A percentile compares a stretch with the other conserved stretches of the same genome.
These are phyloP conservation scores for Trichoderma semiorbis DNA, from an alignment of 2,329 filamentous ascomycete species.

Conservation along the genomic window DNA sequence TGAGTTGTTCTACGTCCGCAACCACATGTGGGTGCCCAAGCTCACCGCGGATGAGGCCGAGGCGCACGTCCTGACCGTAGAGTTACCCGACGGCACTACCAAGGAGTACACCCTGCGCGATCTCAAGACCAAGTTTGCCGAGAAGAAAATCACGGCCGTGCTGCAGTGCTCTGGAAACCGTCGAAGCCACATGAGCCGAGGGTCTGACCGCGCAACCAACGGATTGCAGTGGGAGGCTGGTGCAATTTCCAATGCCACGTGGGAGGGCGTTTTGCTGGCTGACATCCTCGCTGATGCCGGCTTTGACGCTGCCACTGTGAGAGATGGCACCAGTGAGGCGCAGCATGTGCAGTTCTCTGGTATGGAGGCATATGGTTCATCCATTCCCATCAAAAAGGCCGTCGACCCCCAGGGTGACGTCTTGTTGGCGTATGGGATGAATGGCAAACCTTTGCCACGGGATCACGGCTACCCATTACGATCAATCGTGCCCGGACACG, in stretches of 20 bases:
- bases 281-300: conserved; percentile 57
- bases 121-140: conserved; percentile 49
- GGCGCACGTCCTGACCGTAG: conserved; percentile 48
- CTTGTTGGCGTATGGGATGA: conserved; percentile 65
- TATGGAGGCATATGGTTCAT: conserved; percentile 59
- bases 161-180: conserved; percentile 61
- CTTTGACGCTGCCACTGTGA: conserved; percentile 39
- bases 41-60: conserved; percentile 37
- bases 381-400: conserved; percentile 57
- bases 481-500: conserved; percentile 60
- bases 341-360: conserved; percentile 57
- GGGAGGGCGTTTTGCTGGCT: conserved; percentile 53
- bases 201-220: conserved; percentile 44
- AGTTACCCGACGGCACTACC: conserved; percentile 52
- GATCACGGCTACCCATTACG: conserved; percentile 66
- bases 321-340: conserved; percentile 35
- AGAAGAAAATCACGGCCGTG: conserved; percentile 50
- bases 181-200: conserved; percentile 55
- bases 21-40: conserved; percentile 62
- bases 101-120: conserved; percentile 53
- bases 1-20: conserved; percentile 56
- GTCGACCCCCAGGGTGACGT: conserved; percentile 61
- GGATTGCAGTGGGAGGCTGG: conserved; percentile 59
- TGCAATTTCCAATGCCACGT: conserved; percentile 58
- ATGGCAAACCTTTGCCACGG: conserved; percentile 56